A percentile compares a stretch with the other conserved stretches of the same genome.
Conservation (phyloP, 352 stramenopile species). For the Phytophthora capsici region DNA sequence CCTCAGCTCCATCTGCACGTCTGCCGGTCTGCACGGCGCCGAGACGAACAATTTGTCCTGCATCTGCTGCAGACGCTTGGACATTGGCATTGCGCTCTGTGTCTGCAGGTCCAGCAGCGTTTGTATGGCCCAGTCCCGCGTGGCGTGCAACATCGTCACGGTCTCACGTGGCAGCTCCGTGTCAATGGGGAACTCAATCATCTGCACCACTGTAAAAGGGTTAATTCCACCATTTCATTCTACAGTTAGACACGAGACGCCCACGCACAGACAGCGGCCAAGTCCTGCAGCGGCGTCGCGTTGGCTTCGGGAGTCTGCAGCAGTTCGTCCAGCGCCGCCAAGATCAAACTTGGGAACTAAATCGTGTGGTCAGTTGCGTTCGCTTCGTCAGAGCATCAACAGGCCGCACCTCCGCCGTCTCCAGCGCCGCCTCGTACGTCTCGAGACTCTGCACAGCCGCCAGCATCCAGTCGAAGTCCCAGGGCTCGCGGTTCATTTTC, state of each 20-base stretch:
- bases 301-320: conserved; percentile 23
- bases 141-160: conserved; percentile 30
- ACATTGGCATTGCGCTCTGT: conserved; percentile 10
- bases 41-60: conserved; percentile 45
- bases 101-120: conserved; percentile 38
- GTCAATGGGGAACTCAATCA: conserved; percentile 45
- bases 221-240: not conserved
- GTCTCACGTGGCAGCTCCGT: conserved; percentile 19
- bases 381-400: not conserved
- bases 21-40: conserved; percentile 23
- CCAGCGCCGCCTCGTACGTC: conserved; percentile 35
- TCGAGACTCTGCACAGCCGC: conserved; percentile 33
- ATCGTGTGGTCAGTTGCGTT: not conserved
- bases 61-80: conserved; percentile 41
- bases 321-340: conserved; percentile 31
- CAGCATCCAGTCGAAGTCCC: conserved; percentile 32
- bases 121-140: conserved; percentile 46
- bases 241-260: not conserved
- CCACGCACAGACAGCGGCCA: conserved; percentile 41
- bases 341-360: conserved; percentile 35
- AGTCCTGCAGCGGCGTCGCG: conserved; percentile 34
- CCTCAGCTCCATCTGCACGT: conserved; percentile 38
- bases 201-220: conserved; percentile 45
- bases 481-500: conserved; percentile 7
- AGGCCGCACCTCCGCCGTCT: conserved; percentile 39